phyloP scores from a whole-genome alignment of 75 land plant species.

The Isoetes taiwanensis region DNA sequence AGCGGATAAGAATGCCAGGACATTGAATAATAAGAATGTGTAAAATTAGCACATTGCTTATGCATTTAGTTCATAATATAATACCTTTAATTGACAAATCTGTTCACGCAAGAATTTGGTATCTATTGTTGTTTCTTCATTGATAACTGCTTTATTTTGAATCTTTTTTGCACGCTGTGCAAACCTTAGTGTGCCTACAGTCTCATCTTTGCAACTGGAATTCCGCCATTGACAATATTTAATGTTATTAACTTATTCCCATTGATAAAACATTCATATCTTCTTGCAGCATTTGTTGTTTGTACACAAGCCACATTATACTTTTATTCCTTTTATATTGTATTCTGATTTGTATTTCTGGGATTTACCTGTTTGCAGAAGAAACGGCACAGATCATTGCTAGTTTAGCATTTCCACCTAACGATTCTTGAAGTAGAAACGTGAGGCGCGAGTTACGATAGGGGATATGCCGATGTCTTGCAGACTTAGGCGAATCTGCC shows the following conservation, averaged over 20 bases:
- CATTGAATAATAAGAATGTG: no score
- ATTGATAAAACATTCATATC: no score
- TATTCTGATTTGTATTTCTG: no score
- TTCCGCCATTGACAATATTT: no score
- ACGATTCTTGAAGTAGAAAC: not conserved
- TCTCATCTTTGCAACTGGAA: conserved; percentile 5
- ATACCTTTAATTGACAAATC: conserved; percentile 3
- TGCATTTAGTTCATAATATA: no score
- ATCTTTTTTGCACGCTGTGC: not conserved
- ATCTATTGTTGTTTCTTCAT: conserved; percentile 1
- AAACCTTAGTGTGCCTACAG: not conserved
- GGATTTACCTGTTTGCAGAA: not conserved
- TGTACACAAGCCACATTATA: no score
- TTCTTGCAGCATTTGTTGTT: no score
- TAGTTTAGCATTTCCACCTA: not conserved
- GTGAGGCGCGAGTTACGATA: not conserved
- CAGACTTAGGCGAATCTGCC: not conserved
- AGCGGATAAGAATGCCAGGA: no score
- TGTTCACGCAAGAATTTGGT: not conserved
- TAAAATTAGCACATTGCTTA: no score
- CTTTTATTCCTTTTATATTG: no score
- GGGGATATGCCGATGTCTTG: not conserved
- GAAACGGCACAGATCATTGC: not conserved
- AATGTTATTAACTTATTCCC: no score
- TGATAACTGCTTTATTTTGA: conserved; percentile 4